Percentiles rank a stretch among this genome's conserved stretches.
These are phyloP conservation scores for Eimeria acervulina DNA, from an alignment of 169 alveolate genomes.

Conservation along the genomic window DNA sequence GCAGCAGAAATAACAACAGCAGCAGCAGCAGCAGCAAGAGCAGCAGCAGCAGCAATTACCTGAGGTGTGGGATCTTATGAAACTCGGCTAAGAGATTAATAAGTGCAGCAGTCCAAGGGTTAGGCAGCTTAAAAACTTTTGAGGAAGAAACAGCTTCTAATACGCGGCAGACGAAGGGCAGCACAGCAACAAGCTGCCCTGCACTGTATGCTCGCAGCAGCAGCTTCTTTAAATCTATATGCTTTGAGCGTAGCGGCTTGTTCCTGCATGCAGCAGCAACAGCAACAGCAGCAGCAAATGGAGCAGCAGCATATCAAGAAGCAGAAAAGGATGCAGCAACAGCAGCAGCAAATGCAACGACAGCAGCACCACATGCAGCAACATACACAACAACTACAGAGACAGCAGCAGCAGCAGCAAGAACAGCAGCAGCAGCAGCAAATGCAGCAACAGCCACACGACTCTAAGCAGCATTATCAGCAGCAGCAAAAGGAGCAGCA, in stretches of 20 bases:
- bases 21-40: slow-evolving; percentile 9
- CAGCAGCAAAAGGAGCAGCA: no score
- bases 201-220: slow-evolving; percentile 89
- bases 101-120: slow-evolving; percentile 96
- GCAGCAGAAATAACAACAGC: neutral
- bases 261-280: slow-evolving; percentile 86
- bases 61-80: slow-evolving; percentile 89
- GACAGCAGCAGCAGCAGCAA: no score
- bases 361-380: no score
- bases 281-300: slow-evolving; percentile 39
- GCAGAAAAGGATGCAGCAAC: no score
- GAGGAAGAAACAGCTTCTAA: slow-evolving; percentile 90
- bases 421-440: no score
- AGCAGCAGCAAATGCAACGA: no score
- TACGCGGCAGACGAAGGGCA: slow-evolving; percentile 94
- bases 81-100: slow-evolving; percentile 93
- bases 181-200: slow-evolving; percentile 91
- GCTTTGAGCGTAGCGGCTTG: slow-evolving; percentile 93
- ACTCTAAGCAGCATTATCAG: no score
- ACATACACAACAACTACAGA: neutral
- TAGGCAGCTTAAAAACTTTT: slow-evolving; percentile 94
- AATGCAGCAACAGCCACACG: neutral
- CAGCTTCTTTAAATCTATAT: slow-evolving; percentile 92
- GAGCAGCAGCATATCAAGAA: neutral
- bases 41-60: slow-evolving; percentile 56